phyloP scores from a whole-genome alignment of 306 rosid genomes.

The Dalbergia cultrata region DNA sequence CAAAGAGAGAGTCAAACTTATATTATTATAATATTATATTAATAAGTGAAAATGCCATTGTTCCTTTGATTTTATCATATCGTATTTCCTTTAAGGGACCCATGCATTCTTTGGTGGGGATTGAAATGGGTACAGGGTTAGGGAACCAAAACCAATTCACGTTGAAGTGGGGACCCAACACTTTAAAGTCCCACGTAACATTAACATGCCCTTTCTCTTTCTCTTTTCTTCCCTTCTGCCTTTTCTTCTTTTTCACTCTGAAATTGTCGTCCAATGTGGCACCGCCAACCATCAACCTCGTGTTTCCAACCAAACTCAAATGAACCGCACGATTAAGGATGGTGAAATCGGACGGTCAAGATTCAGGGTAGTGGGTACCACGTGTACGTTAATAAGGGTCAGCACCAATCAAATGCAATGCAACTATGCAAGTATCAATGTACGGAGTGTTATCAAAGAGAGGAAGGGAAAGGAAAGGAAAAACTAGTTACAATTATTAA shows the following conservation, averaged over 20 bases:
- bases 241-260: background rate
- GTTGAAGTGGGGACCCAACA: constrained; percentile 34
- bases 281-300: constrained; percentile 35
- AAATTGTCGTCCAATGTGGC: constrained; percentile 20
- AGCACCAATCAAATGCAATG: too few relatives aligned
- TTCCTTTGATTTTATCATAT: background rate
- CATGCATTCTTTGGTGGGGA: background rate
- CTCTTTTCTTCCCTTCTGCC: background rate
- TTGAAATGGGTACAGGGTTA: background rate
- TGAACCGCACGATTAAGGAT: background rate
- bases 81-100: constrained; percentile 2
- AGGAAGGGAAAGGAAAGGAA: too few relatives aligned
- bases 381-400: background rate
- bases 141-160: constrained; percentile 29
- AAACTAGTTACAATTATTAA: too few relatives aligned
- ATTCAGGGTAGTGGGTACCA: background rate
- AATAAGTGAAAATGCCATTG: too few relatives aligned
- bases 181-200: constrained; percentile 26
- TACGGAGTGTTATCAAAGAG: too few relatives aligned
- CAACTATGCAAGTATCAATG: too few relatives aligned
- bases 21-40: background rate
- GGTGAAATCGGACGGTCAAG: constrained; percentile 3
- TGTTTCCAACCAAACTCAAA: background rate
- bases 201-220: background rate
- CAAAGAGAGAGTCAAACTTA: constrained; percentile 36